Percentiles rank a stretch among this genome's conserved stretches.
Evolutionary conservation across 768 basidiomycete species (phyloP).

Genomic region (Atractiella rhizophila): DNA sequence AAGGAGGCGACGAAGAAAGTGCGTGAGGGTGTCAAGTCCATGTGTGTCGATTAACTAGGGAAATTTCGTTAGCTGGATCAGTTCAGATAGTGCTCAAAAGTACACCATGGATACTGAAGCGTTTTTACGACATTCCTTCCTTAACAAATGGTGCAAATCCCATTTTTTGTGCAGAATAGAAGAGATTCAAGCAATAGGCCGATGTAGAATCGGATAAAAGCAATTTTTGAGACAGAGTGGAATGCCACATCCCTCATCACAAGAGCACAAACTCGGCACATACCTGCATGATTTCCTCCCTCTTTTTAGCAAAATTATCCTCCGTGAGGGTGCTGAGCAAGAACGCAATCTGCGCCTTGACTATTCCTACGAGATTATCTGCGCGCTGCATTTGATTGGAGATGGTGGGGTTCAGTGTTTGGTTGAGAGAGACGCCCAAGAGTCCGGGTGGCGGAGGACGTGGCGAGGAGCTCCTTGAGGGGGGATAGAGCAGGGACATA

Average conservation of each 20-base stretch:
- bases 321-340: constrained; percentile 84
- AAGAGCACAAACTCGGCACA: constrained; percentile 21
- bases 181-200: no score
- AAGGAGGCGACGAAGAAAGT: constrained; percentile 89
- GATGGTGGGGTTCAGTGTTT: not conserved
- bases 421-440: not conserved
- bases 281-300: constrained; percentile 81
- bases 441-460: not conserved
- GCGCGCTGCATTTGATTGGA: constrained; percentile 1
- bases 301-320: constrained; percentile 85
- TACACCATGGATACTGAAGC: not conserved
- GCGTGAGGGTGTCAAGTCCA: constrained; percentile 85
- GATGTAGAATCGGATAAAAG: not conserved
- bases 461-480: not conserved
- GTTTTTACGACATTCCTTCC: no score
- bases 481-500: no score
- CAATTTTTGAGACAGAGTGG: not conserved
- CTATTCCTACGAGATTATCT: no score
- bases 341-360: constrained; percentile 57
- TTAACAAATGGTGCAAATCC: no score
- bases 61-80: no score
- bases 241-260: constrained; percentile 7
- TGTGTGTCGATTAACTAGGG: constrained; percentile 96
- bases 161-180: no score
- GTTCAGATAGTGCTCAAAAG: constrained; percentile 15